Evolutionary conservation across 2,329 filamentous ascomycete genomes (phyloP).

Genomic region (Spiromastix sp.): DNA sequence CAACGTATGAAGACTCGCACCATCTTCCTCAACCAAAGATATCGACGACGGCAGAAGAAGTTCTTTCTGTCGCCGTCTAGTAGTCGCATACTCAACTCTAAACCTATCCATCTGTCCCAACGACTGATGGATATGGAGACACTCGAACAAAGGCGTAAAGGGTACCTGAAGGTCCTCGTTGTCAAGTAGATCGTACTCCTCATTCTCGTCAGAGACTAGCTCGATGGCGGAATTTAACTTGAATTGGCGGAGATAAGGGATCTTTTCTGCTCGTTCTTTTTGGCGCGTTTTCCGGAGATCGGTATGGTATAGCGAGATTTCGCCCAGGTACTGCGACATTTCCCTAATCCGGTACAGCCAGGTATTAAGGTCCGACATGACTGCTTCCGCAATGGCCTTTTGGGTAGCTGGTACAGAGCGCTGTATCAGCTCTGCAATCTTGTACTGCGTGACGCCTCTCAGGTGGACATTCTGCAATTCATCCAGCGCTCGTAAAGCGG

Average conservation of each 20-base stretch:
- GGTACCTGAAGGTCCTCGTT: conserved; percentile 94
- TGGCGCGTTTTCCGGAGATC: conserved; percentile 75
- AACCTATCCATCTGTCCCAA: conserved; percentile 89
- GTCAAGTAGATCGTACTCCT: conserved; percentile 90
- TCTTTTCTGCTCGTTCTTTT: conserved; percentile 67
- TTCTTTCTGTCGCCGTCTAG: conserved; percentile 83
- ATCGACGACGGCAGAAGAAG: conserved; percentile 69
- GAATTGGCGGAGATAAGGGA: conserved; percentile 68
- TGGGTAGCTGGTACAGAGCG: conserved; percentile 89
- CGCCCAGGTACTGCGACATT: conserved; percentile 88
- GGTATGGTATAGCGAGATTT: conserved; percentile 94
- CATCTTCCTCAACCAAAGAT: conserved; percentile 70
- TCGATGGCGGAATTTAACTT: conserved; percentile 94
- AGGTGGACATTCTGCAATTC: conserved; percentile 95
- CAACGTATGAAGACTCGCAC: conserved; percentile 75
- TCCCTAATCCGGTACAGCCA: conserved; percentile 94
- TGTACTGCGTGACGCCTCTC: conserved; percentile 88
- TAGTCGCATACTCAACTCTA: conserved; percentile 81
- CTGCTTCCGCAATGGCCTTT: conserved; percentile 85
- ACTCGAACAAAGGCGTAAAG: conserved; percentile 89
- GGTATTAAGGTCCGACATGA: conserved; percentile 93
- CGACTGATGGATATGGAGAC: conserved; percentile 90
- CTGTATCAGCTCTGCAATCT: conserved; percentile 90
- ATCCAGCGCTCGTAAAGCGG: conserved; percentile 82
- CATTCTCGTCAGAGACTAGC: conserved; percentile 84